phyloP scores from a whole-genome alignment of 2,329 filamentous ascomycete genomes.

The Zasmidium citrigriseum region DNA sequence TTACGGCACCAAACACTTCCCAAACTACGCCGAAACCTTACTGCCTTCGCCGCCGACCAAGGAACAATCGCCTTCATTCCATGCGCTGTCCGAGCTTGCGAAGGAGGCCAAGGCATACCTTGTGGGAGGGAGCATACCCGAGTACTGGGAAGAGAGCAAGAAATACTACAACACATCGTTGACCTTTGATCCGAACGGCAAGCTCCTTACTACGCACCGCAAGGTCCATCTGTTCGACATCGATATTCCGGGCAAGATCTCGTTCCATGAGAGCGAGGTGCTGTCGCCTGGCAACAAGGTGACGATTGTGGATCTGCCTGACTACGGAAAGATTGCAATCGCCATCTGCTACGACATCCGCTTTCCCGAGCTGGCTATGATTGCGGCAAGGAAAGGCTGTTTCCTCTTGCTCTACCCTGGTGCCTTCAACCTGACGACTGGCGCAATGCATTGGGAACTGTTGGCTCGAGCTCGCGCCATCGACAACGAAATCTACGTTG shows the following conservation, averaged over 20 bases:
- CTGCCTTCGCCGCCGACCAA: constrained; percentile 70
- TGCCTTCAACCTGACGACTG: constrained; percentile 96
- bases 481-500: constrained; percentile 94
- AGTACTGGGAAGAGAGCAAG: constrained; percentile 66
- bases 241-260: constrained; percentile 92
- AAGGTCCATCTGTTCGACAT: constrained; percentile 99
- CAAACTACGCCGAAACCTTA: constrained; percentile 88
- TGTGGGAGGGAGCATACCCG: constrained; percentile 89
- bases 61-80: constrained; percentile 77
- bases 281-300: constrained; percentile 81
- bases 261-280: constrained; percentile 86
- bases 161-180: constrained; percentile 90
- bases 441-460: constrained; percentile 86
- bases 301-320: constrained; percentile 82
- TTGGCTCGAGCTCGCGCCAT: constrained; percentile 79
- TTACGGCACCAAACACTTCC: constrained; percentile 89
- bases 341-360: constrained; percentile 98
- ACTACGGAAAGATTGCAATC: constrained; percentile 82
- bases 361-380: constrained; percentile 89
- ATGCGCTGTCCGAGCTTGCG: constrained; percentile 79
- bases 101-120: constrained; percentile 77
- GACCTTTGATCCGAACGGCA: constrained; percentile 75
- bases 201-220: constrained; percentile 82
- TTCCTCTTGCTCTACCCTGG: constrained; percentile 91
- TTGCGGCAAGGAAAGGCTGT: constrained; percentile 81